Evolutionary conservation across 768 basidiomycete genomes (phyloP).

Genomic region (Tephrocybe rancida): DNA sequence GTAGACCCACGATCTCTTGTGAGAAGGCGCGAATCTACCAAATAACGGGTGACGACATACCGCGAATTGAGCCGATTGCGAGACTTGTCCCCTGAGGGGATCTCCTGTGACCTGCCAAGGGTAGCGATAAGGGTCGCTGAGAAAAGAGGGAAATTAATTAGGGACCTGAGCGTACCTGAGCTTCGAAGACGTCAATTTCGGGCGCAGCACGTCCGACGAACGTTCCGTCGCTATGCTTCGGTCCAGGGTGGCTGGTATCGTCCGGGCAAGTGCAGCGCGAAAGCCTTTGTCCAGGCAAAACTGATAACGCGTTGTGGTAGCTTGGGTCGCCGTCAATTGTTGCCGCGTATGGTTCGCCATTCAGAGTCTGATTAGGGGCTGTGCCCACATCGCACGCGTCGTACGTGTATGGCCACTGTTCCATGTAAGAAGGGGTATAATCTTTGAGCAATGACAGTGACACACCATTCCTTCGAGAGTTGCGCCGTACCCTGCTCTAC

Average conservation of each 20-base stretch:
- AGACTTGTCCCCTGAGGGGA: conserved; percentile 63
- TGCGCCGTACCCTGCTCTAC: conserved; percentile 85
- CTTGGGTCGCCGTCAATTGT: conserved; percentile 54
- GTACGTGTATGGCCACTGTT: conserved; percentile 78
- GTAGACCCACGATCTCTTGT: not conserved
- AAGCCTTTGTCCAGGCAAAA: conserved; percentile 76
- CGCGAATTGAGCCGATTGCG: conserved; percentile 80
- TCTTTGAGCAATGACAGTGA: not conserved
- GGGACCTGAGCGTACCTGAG: conserved; percentile 43
- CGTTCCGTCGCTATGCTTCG: conserved; percentile 65
- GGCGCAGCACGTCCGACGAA: conserved; percentile 82
- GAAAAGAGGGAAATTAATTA: conserved; percentile 7
- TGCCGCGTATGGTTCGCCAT: conserved; percentile 65
- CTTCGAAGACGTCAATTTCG: conserved; percentile 89
- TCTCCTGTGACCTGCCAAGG: conserved; percentile 42
- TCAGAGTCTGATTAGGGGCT: conserved; percentile 70
- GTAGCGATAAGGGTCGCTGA: conserved; percentile 5
- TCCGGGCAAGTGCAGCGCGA: conserved; percentile 80
- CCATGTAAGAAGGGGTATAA: conserved; percentile 4
- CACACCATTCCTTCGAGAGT: conserved; percentile 77
- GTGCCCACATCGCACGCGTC: conserved; percentile 85
- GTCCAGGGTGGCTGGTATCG: conserved; percentile 76
- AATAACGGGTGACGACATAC: conserved; percentile 37
- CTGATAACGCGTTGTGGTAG: conserved; percentile 51
- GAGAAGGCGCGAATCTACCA: conserved; percentile 2